A percentile compares a stretch with the other conserved stretches of the same genome.
Evolutionary conservation across 495 filamentous ascomycete genomes (phyloP).

Genomic region (Neurospora sp.): DNA sequence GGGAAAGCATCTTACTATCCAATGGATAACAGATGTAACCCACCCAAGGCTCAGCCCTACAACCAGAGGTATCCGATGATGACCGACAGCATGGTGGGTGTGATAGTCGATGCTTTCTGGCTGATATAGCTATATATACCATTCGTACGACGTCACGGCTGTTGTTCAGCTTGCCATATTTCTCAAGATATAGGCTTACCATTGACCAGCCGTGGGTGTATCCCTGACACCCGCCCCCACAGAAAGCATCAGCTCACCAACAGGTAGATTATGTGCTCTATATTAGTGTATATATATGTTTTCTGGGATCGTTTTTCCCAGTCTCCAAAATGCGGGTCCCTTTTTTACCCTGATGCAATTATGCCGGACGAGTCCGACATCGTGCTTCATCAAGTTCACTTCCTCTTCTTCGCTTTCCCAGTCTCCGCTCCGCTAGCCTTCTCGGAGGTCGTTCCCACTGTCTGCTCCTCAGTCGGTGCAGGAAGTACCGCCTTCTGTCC

Average conservation of each 20-base stretch:
- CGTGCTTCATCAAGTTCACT: slow-evolving; percentile 14
- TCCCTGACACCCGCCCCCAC: background rate
- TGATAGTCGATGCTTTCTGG: background rate
- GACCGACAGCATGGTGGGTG: background rate
- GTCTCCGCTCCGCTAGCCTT: slow-evolving; percentile 34
- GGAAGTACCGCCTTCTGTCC: slow-evolving; percentile 11
- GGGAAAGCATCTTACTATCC: background rate
- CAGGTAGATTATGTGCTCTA: background rate
- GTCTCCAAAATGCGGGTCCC: background rate
- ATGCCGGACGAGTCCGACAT: background rate
- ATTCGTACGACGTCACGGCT: background rate
- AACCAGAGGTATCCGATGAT: background rate
- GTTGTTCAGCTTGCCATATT: background rate
- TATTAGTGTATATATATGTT: background rate
- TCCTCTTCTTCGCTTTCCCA: slow-evolving; percentile 40
- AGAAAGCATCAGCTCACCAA: background rate
- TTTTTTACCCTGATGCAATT: background rate
- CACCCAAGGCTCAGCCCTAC: background rate
- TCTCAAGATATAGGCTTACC: background rate
- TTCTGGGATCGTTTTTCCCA: background rate
- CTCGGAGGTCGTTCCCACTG: slow-evolving; percentile 14
- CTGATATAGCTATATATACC: background rate
- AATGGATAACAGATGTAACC: background rate
- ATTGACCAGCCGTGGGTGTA: background rate
- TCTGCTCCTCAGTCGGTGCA: slow-evolving; percentile 1